Evolutionary conservation across 2,329 filamentous ascomycete species (phyloP).

Genomic region (Chaetomium sp.): DNA sequence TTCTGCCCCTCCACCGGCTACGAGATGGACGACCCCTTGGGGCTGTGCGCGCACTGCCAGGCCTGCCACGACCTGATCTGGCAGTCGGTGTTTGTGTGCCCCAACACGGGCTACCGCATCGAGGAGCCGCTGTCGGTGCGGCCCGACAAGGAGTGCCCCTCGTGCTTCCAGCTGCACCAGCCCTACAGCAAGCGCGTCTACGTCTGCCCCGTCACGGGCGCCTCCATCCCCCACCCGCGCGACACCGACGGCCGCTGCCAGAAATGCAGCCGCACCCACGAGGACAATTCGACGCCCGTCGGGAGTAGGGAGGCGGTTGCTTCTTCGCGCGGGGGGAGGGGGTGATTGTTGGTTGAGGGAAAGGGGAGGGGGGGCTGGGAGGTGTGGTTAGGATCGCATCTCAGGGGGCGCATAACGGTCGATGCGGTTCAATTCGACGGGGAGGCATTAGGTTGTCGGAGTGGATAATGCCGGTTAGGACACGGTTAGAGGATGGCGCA

Average conservation of each 20-base stretch:
- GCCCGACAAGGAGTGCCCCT: slow-evolving; percentile 32
- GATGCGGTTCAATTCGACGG: background rate
- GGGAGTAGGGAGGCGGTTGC: slow-evolving; percentile 27
- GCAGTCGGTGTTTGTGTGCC: slow-evolving; percentile 36
- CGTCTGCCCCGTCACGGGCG: slow-evolving; percentile 36
- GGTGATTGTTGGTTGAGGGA: background rate
- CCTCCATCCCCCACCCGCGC: slow-evolving; percentile 33
- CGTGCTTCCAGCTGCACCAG: slow-evolving; percentile 35
- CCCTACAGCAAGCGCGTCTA: slow-evolving; percentile 34
- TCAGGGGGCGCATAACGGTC: background rate
- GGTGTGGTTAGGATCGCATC: background rate
- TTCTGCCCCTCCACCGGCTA: slow-evolving; percentile 35
- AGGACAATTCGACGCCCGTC: slow-evolving; percentile 34
- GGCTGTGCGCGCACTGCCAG: slow-evolving; percentile 32
- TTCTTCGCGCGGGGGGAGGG: background rate
- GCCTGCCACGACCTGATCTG: slow-evolving; percentile 36
- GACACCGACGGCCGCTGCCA: slow-evolving; percentile 34
- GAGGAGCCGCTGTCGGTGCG: slow-evolving; percentile 23
- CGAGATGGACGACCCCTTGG: slow-evolving; percentile 30
- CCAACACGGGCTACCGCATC: slow-evolving; percentile 37
- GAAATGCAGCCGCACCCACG: slow-evolving; percentile 32
- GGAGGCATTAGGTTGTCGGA: background rate
- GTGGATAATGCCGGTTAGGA: background rate
- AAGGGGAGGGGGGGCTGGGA: background rate
- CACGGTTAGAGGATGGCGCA: background rate